phyloP scores from a whole-genome alignment of 1,284 basidiomycete genomes.

The Pyrrhoderma lamaoense region DNA sequence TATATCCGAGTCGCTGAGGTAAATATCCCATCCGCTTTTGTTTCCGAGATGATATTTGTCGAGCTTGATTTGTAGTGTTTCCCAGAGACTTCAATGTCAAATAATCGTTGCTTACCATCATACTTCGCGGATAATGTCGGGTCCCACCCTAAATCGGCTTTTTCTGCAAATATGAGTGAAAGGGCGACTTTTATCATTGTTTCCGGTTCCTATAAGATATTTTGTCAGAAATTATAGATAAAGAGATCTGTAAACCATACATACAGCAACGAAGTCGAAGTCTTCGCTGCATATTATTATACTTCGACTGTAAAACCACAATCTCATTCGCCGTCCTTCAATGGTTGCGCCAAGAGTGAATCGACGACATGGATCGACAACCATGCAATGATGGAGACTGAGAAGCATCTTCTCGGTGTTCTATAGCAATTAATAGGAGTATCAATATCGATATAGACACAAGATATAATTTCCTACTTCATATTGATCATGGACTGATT shows the following conservation, averaged over 20 bases:
- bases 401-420: constrained; percentile 17
- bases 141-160: neutral
- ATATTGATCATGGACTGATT: neutral
- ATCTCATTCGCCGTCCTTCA: constrained; percentile 10
- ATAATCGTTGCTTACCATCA: too few species aligned
- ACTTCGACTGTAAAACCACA: constrained; percentile 10
- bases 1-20: constrained; percentile 2
- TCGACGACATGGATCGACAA: constrained; percentile 17
- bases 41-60: constrained; percentile 6
- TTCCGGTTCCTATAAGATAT: neutral
- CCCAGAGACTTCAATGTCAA: neutral
- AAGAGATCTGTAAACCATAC: neutral
- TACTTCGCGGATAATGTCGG: neutral
- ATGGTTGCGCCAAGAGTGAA: constrained; percentile 17
- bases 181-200: neutral
- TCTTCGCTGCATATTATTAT: neutral
- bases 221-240: neutral
- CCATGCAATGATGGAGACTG: constrained; percentile 18
- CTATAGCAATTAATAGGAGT: constrained; percentile 14
- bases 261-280: constrained; percentile 5
- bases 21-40: neutral
- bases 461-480: too few species aligned
- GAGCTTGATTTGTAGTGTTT: neutral
- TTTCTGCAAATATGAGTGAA: neutral
- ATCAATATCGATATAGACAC: constrained; percentile 3